Conservation (phyloP, 176 grass and related monocot genomes). For the Bolboschoenus planiculmis region DNA sequence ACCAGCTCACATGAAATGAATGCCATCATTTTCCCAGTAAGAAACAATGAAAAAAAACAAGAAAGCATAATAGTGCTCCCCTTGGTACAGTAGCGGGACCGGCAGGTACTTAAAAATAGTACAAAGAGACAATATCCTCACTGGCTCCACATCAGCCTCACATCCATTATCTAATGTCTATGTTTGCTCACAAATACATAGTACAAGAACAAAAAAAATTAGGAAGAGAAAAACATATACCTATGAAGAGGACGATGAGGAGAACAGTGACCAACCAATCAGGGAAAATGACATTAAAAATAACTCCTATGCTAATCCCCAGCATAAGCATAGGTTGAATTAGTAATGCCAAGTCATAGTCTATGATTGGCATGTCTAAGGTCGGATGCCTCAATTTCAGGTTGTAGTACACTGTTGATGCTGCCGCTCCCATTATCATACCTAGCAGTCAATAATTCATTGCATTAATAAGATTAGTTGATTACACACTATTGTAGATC, state of each 20-base stretch:
- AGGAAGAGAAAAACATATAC: slow-evolving; percentile 21
- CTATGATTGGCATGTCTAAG: slow-evolving; percentile 76
- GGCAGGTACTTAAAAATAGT: not conserved
- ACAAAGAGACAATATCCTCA: no score
- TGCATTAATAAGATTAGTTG: slow-evolving; percentile 13
- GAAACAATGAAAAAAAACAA: not conserved
- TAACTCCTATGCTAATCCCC: slow-evolving; percentile 86
- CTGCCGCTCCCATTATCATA: slow-evolving; percentile 80
- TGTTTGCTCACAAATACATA: not conserved
- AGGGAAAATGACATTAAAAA: slow-evolving; percentile 80
- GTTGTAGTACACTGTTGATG: slow-evolving; percentile 83
- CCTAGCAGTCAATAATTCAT: slow-evolving; percentile 29
- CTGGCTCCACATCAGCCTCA: not conserved
- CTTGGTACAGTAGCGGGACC: not conserved
- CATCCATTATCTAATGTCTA: not conserved
- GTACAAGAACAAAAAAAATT: not conserved
- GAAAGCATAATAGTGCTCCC: not conserved
- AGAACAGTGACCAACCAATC: slow-evolving; percentile 93
- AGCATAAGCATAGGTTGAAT: slow-evolving; percentile 95
- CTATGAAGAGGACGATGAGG: slow-evolving; percentile 75
- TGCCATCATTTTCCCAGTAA: not conserved
- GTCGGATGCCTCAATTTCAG: slow-evolving; percentile 80
- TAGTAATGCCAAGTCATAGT: slow-evolving; percentile 81
- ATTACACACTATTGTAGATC: slow-evolving; percentile 1
- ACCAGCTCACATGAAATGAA: no score